Evolutionary conservation across 805 yeast species (phyloP), one percentile per base, ranked within the genome.

Genomic region (Kluyveromyces lactis): DNA sequence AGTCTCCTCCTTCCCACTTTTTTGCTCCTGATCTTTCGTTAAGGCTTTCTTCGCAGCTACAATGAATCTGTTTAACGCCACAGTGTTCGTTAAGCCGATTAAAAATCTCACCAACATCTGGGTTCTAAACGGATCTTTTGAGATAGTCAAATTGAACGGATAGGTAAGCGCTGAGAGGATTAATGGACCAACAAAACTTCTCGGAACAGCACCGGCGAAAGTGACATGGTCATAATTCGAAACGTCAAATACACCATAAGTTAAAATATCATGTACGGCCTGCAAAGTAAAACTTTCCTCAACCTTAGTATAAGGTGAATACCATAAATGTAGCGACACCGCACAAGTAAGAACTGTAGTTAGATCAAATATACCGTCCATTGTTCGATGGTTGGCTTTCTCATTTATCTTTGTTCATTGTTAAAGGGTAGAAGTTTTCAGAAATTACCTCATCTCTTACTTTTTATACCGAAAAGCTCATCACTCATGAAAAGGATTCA

Each of bases 211-310:
- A 2, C 97, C 97, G 0, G 96, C 95, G 56, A 86, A 90, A 38
- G 67, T 59, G 6, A 68, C 45, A 56, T 90, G 97, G 54, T 90
- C 97, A 55, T 72, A 90, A 36, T 64, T 45, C 1, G 62, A 44
- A 1, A 71, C 12, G 43, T 61, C 62, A 18, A 42, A 46, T 2
- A 56, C 26, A 5, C 95, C 96, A 54, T 76, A 70, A 46, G 72
- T 71, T 36, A 85, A 46, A 31, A 87, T 67, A 52, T 90, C 97
- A 54, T 89, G 87, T 31, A 86, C 68, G 0, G 97, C 97, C 52
- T 90, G 97, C 33, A 85, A 66, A 50, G 81, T 85, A 68, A 90
- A 90, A 21, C 95, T 85, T 58, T 90, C 97, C 57, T 90, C 97
- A 0, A 90, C 96, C 61, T 90, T 90, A 1, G 97, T 81, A 60